Percentiles rank a stretch among this genome's conserved stretches.
phyloP scores from a whole-genome alignment of 192 early-diverging fungal genomes.

The Pecoramyces ruminantium region DNA sequence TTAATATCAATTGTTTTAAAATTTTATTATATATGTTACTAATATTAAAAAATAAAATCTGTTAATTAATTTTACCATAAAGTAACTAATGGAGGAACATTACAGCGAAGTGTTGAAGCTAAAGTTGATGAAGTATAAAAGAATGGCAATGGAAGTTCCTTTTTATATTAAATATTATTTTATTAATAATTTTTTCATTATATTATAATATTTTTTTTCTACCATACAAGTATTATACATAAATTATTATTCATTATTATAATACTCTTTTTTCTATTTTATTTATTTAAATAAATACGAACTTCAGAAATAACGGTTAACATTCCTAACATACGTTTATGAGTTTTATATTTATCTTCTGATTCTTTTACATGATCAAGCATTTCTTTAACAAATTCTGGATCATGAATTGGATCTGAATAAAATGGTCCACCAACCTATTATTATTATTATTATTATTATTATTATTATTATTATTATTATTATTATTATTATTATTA shows the following conservation, averaged over 20 bases:
- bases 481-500: conserved; percentile 4
- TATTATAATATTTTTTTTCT: background rate
- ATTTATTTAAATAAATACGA: conserved; percentile 4
- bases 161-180: too few relatives aligned
- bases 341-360: conserved; percentile 53
- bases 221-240: too few relatives aligned
- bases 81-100: conserved; percentile 45
- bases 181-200: background rate
- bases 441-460: conserved; percentile 4
- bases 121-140: conserved; percentile 61
- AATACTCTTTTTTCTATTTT: too few relatives aligned
- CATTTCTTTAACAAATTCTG: conserved; percentile 68
- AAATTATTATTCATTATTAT: too few relatives aligned
- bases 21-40: too few relatives aligned
- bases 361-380: conserved; percentile 44
- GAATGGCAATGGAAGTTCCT: conserved; percentile 32
- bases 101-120: conserved; percentile 52
- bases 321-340: conserved; percentile 86
- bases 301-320: conserved; percentile 74
- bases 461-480: conserved; percentile 2
- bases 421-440: conserved; percentile 88
- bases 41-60: background rate
- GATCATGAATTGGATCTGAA: conserved; percentile 66
- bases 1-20: too few relatives aligned
- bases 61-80: conserved; percentile 29